A percentile compares a stretch with the other conserved stretches of the same genome.
phyloP scores from a whole-genome alignment of 331 rosid species.

The Phaseolus coccineus region DNA sequence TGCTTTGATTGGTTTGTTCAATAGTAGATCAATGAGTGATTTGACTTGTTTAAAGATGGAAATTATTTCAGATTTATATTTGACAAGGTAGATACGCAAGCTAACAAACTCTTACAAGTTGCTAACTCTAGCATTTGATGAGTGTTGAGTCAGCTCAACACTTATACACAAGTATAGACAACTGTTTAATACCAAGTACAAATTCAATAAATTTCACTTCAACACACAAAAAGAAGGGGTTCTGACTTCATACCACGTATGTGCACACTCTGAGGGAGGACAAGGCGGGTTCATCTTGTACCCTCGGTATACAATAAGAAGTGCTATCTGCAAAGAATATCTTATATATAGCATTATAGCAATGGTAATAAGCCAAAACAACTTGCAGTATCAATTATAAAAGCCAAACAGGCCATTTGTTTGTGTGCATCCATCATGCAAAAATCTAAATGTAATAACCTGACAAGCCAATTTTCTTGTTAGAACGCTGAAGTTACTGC shows the following conservation, averaged over 20 bases:
- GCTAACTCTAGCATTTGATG: neutral
- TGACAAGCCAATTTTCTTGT: slow-evolving; percentile 87
- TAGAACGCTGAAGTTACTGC: slow-evolving; percentile 90
- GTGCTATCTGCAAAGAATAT: slow-evolving; percentile 86
- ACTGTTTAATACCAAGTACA: neutral
- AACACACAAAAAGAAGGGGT: neutral
- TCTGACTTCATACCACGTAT: slow-evolving; percentile 73
- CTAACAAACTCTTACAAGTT: neutral
- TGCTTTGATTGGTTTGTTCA: neutral
- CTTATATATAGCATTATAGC: slow-evolving; percentile 50
- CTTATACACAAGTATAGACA: neutral
- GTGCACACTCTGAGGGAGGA: slow-evolving; percentile 96
- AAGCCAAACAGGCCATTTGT: slow-evolving; percentile 3
- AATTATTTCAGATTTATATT: no score
- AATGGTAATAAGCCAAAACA: slow-evolving; percentile 43
- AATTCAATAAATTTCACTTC: neutral
- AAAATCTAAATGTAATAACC: slow-evolving; percentile 65
- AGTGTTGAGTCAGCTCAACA: neutral
- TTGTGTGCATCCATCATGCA: slow-evolving; percentile 35
- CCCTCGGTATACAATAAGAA: slow-evolving; percentile 83
- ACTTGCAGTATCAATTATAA: slow-evolving; percentile 29
- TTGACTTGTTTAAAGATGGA: neutral
- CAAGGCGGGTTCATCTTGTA: slow-evolving; percentile 94
- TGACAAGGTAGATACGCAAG: neutral
- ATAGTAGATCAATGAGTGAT: neutral